A percentile compares a stretch with the other conserved stretches of the same genome.
Conservation (phyloP, 2,329 filamentous ascomycete genomes). For the Sporothrix brunneoviolacea region DNA sequence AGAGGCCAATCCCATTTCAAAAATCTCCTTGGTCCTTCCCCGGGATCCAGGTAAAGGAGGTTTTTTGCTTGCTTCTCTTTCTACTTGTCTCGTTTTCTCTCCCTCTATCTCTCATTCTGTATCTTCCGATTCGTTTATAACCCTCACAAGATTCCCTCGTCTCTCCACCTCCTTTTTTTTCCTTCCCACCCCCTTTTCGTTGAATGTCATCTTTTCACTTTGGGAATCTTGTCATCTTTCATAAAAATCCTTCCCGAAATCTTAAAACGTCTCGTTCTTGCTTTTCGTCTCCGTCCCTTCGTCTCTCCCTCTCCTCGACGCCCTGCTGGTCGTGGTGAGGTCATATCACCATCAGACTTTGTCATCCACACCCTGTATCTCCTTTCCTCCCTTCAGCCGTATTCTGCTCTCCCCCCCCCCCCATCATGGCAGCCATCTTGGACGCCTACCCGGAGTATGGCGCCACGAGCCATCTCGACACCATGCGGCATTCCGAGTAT, state of each 20-base stretch:
- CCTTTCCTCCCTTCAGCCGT: too few relatives aligned
- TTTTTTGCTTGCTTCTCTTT: neutral
- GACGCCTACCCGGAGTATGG: constrained; percentile 29
- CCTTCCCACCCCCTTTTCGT: neutral
- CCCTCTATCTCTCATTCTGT: neutral
- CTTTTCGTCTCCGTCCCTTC: neutral
- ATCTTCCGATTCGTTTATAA: neutral
- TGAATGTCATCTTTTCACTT: too few relatives aligned
- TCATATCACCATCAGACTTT: too few relatives aligned
- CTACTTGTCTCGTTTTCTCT: neutral
- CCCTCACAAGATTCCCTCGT: neutral
- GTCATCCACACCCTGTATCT: neutral
- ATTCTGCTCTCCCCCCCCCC: neutral
- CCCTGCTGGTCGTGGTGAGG: neutral
- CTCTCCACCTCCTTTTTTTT: neutral
- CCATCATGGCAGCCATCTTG: constrained; percentile 15
- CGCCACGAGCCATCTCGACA: constrained; percentile 26
- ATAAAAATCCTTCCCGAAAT: too few relatives aligned
- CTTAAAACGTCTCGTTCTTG: too few relatives aligned
- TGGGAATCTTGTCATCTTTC: too few relatives aligned
- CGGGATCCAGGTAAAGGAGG: too few relatives aligned
- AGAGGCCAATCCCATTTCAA: too few relatives aligned
- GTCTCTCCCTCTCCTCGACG: neutral
- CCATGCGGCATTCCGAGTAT: constrained; percentile 29
- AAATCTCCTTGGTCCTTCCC: too few relatives aligned